Evolutionary conservation across 1,139 yeast species (phyloP).

Genomic region (Protomyces gravidus): DNA sequence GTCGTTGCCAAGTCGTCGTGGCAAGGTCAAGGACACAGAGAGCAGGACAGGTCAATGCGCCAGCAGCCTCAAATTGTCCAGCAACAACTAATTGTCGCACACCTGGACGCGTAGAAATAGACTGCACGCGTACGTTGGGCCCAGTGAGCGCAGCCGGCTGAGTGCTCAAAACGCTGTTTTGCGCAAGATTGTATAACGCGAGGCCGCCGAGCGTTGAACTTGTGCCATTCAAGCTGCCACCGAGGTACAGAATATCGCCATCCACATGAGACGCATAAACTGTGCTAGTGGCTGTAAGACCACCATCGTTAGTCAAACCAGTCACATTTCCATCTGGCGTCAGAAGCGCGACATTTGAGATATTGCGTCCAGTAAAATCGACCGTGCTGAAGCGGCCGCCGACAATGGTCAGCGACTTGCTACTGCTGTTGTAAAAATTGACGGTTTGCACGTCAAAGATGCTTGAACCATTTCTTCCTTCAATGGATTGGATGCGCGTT

Average conservation of each 20-base stretch:
- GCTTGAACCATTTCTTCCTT: neutral
- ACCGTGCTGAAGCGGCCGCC: slow-evolving; percentile 23
- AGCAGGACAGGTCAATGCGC: slow-evolving; percentile 56
- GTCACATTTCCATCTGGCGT: slow-evolving; percentile 1
- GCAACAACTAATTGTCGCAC: slow-evolving; percentile 60
- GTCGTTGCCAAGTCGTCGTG: slow-evolving; percentile 54
- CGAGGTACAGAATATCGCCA: slow-evolving; percentile 45
- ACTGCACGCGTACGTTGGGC: slow-evolving; percentile 46
- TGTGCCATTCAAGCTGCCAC: slow-evolving; percentile 50
- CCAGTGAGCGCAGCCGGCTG: slow-evolving; percentile 49
- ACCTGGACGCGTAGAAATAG: slow-evolving; percentile 53
- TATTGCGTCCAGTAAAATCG: slow-evolving; percentile 4
- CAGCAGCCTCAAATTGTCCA: slow-evolving; percentile 65
- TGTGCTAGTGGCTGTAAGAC: slow-evolving; percentile 16
- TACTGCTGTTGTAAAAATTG: slow-evolving; percentile 24
- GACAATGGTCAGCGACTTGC: slow-evolving; percentile 13
- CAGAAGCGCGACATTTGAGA: slow-evolving; percentile 24
- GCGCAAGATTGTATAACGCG: slow-evolving; percentile 50
- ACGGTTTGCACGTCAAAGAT: slow-evolving; percentile 10
- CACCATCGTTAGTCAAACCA: slow-evolving; percentile 13
- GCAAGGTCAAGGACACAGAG: slow-evolving; percentile 64
- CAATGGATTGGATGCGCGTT: slow-evolving; percentile 4
- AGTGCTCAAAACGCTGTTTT: slow-evolving; percentile 43
- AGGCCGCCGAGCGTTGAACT: slow-evolving; percentile 44
- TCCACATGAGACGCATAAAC: slow-evolving; percentile 18